Conservation (phyloP, 345 rosid species). For the Melaleuca quinquenervia region DNA sequence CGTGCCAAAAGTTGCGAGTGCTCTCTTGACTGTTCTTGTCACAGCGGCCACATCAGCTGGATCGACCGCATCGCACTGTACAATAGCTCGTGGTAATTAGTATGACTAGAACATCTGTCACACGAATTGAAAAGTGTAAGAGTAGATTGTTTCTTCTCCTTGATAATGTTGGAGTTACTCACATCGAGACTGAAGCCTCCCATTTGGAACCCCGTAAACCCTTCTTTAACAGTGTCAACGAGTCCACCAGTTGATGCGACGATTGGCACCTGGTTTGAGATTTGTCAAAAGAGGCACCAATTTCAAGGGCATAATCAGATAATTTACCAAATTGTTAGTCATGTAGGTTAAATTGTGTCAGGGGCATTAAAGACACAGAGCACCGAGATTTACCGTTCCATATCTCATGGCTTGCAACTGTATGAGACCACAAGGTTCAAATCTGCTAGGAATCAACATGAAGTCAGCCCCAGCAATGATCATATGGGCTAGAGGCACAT, state of each 20-base stretch:
- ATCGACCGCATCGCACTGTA: slow-evolving; percentile 76
- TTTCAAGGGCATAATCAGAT: not conserved
- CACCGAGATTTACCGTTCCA: slow-evolving; percentile 51
- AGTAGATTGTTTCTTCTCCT: not conserved
- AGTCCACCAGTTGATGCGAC: slow-evolving; percentile 97
- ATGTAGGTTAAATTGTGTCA: not conserved
- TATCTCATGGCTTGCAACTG: slow-evolving; percentile 96
- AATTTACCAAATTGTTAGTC: not conserved
- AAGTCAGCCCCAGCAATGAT: slow-evolving; percentile 88
- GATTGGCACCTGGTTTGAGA: slow-evolving; percentile 46
- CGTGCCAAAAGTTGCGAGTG: slow-evolving; percentile 47
- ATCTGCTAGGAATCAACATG: slow-evolving; percentile 79
- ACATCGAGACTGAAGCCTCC: slow-evolving; percentile 71
- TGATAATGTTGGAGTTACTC: not conserved
- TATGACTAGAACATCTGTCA: not conserved
- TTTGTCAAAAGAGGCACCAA: not conserved
- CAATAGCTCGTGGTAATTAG: not conserved
- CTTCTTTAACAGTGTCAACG: slow-evolving; percentile 87
- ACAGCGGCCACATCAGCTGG: slow-evolving; percentile 65
- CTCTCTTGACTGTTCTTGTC: slow-evolving; percentile 45
- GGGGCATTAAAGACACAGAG: not conserved
- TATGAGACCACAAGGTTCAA: slow-evolving; percentile 97
- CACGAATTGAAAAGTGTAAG: not conserved
- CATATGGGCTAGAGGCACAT: slow-evolving; percentile 74
- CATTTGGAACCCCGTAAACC: slow-evolving; percentile 88